A percentile compares a stretch with the other conserved stretches of the same genome.
Evolutionary conservation across 2,329 filamentous ascomycete species (phyloP).

Genomic region (Akanthomyces muscarius): DNA sequence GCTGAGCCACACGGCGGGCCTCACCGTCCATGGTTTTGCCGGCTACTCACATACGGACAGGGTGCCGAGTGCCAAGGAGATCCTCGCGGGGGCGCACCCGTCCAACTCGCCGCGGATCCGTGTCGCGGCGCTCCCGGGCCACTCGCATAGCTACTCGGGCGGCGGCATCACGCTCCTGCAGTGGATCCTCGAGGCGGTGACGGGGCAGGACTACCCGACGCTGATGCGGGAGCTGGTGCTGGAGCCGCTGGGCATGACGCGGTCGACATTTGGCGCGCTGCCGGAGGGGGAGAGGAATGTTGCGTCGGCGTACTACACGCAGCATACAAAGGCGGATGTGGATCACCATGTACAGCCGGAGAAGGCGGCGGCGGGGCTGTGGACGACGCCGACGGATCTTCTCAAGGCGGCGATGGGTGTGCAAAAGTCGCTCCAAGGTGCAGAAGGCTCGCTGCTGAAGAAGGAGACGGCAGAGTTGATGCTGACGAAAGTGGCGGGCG

Average conservation of each 20-base stretch:
- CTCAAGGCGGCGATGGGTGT: constrained; percentile 21
- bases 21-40: constrained; percentile 17
- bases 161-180: constrained; percentile 20
- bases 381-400: constrained; percentile 24
- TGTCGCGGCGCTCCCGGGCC: constrained; percentile 17
- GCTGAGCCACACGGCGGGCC: constrained; percentile 21
- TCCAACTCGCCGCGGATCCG: constrained; percentile 17
- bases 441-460: constrained; percentile 19
- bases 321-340: constrained; percentile 9
- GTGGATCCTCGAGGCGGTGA: constrained; percentile 19
- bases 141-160: constrained; percentile 17
- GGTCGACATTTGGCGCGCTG: constrained; percentile 16
- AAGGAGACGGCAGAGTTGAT: constrained; percentile 19
- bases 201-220: constrained; percentile 13
- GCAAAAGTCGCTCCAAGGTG: constrained; percentile 20
- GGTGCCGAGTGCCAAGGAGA: constrained; percentile 14
- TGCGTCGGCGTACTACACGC: constrained; percentile 16
- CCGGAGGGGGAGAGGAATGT: constrained; percentile 16
- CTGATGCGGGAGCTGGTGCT: constrained; percentile 19
- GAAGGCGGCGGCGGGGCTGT: constrained; percentile 21
- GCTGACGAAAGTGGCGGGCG: constrained; percentile 19
- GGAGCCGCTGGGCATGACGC: constrained; percentile 19
- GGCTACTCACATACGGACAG: constrained; percentile 13
- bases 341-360: constrained; percentile 18
- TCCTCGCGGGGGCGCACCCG: constrained; percentile 19